Conservation (phyloP, 2,329 filamentous ascomycete species). For the Trichoderma sp. region DNA sequence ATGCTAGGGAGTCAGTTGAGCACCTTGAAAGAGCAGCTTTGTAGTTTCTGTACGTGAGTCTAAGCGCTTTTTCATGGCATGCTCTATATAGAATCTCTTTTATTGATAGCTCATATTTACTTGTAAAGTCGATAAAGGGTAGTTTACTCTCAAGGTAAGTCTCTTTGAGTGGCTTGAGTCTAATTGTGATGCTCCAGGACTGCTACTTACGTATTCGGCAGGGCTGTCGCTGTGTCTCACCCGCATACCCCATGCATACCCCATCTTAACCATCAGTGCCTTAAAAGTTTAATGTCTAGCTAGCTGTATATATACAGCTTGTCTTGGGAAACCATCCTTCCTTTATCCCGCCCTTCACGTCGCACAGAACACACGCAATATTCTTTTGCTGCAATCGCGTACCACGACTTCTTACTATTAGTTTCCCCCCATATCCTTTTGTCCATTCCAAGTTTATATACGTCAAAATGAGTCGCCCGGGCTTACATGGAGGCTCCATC, state of each 20-base stretch:
- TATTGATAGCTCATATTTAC: neutral
- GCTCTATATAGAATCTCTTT: neutral
- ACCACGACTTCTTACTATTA: neutral
- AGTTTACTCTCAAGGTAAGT: neutral
- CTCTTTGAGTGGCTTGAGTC: neutral
- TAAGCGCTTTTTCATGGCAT: neutral
- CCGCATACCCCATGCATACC: neutral
- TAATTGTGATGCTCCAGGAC: neutral
- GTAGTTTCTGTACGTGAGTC: neutral
- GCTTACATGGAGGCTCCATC: neutral
- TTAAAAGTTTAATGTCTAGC: neutral
- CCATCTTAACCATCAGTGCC: neutral
- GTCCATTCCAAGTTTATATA: neutral
- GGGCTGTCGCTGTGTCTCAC: neutral
- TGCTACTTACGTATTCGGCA: neutral
- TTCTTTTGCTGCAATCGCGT: neutral
- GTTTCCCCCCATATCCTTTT: neutral
- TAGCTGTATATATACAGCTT: neutral
- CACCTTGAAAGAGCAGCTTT: neutral
- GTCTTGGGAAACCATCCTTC: neutral
- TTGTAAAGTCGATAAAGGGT: neutral
- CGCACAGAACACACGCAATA: neutral
- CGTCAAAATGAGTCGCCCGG: neutral
- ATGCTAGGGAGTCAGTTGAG: neutral
- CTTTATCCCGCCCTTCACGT: neutral